Conservation (phyloP, 495 filamentous ascomycete genomes). For the Aspergillus leporis region DNA sequence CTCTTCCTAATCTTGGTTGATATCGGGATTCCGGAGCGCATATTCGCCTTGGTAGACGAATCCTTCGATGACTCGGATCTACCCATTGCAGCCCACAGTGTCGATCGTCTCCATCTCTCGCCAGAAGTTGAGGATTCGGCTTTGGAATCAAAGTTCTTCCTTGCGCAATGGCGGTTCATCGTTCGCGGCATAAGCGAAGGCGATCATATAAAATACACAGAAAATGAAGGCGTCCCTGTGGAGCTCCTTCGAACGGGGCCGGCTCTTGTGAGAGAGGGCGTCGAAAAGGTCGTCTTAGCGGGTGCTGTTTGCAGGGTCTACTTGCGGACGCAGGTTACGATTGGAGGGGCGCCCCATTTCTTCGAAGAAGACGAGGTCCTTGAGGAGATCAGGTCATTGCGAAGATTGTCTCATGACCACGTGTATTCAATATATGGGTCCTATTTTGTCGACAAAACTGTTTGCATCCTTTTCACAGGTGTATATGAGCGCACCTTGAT, state of each 20-base stretch:
- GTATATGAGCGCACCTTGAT: constrained; percentile 74
- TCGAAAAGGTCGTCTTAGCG: constrained; percentile 67
- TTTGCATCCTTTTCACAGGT: constrained; percentile 78
- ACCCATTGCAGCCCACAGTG: constrained; percentile 70
- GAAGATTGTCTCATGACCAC: constrained; percentile 71
- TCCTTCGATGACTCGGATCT: constrained; percentile 90
- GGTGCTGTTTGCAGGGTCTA: constrained; percentile 50
- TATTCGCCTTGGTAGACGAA: constrained; percentile 82
- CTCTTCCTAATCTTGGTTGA: constrained; percentile 83
- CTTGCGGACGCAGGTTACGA: constrained; percentile 68
- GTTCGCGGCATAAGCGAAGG: constrained; percentile 71
- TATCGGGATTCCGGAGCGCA: constrained; percentile 77
- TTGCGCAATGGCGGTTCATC: constrained; percentile 78
- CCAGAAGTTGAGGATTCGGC: constrained; percentile 54
- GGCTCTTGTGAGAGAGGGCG: constrained; percentile 44
- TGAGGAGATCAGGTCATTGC: constrained; percentile 62
- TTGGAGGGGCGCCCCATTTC: constrained; percentile 59
- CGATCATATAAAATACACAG: constrained; percentile 69
- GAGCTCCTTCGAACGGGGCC: constrained; percentile 62
- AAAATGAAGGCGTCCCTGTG: constrained; percentile 78
- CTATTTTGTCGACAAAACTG: constrained; percentile 69
- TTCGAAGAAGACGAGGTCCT: constrained; percentile 68
- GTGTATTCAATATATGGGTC: constrained; percentile 78
- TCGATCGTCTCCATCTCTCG: constrained; percentile 67
- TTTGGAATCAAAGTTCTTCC: constrained; percentile 73